Evolutionary conservation across 129 eudicot species (phyloP).

Genomic region (Arctium lappa): DNA sequence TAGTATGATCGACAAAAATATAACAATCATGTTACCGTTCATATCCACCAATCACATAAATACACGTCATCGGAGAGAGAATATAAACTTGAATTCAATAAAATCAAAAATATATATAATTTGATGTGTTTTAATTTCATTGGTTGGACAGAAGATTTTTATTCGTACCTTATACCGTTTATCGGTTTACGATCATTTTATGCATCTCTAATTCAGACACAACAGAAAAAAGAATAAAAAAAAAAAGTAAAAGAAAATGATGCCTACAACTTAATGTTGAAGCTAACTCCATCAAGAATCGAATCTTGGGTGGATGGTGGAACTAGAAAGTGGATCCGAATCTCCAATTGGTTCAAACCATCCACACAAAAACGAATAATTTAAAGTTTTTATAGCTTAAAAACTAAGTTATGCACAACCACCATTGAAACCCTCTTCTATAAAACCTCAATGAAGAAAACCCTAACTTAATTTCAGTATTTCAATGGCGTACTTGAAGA

Average conservation of each 20-base stretch:
- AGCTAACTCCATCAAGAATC: constrained; percentile 35
- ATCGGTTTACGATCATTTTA: background rate
- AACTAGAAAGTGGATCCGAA: constrained; percentile 24
- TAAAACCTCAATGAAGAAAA: constrained; percentile 14
- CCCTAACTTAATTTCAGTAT: constrained; percentile 3
- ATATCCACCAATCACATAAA: too few relatives aligned
- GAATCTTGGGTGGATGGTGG: constrained; percentile 27
- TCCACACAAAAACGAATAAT: constrained; percentile 28
- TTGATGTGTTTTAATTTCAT: too few relatives aligned
- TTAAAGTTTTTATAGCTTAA: constrained; percentile 40
- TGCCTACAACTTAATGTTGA: constrained; percentile 27
- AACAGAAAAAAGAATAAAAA: background rate
- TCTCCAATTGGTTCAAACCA: constrained; percentile 20
- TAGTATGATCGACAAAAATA: too few relatives aligned
- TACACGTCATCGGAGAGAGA: too few relatives aligned
- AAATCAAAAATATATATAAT: too few relatives aligned
- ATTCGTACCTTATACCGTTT: background rate
- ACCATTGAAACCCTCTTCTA: background rate
- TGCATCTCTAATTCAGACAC: background rate
- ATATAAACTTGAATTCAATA: too few relatives aligned
- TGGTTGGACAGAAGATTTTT: too few relatives aligned
- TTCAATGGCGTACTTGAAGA: constrained; percentile 59
- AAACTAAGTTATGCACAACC: constrained; percentile 23
- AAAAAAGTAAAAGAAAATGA: background rate
- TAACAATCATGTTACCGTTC: too few relatives aligned